Evolutionary conservation across 306 rosid genomes (phyloP), one percentile per base, ranked within the genome.

Genomic region (Vigna angularis): DNA sequence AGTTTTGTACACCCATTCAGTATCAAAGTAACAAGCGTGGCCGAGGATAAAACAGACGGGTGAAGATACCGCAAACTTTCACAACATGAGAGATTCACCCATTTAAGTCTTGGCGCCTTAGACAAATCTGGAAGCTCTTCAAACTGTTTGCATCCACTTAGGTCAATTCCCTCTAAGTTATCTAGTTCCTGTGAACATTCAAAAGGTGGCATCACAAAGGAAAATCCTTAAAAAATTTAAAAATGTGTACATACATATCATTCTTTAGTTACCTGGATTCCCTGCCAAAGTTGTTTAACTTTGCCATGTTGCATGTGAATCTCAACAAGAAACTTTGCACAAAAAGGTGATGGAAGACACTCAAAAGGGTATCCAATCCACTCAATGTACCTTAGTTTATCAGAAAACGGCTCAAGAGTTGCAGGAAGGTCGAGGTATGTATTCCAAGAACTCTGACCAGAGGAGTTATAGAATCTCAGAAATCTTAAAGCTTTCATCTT

Each of bases 201-300:
- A 45, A 66, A 26, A 9, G 16, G 11, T 6, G 2, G 18, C 1
- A 5, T 53, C 38, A 36, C 1, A 6, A 32, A 3, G 10, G 30
- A 50, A 66, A 44, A 47, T 26, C 40, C 22, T 45, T 8, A 24
- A 6, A 22, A 14, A 49, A 4, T 3, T 1, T 49, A 15, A 3
- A 45, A 13, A 45, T 45, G 49, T 3, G 16, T 47, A 12, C 24
- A 4, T 45, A 2, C 3, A 1, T 17, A 49, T 9, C 2, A n/a
- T 3, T 52, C 1, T 71, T 14, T 73, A 85, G 9, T 38, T 38
- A 38, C 85, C 81, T 66, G 85, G 0, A 11, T 5, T 45, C 81
- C 83, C 15, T 57, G 26, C 85, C 87, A 84, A 30, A 84, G 74
- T 20, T n/a, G 13, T 66, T 57, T 4, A 36, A 80, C 51, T 16